Base-by-base conservation (phyloP, 495 filamentous ascomycete genomes). In the Aspergillus kassunensis region DNA sequence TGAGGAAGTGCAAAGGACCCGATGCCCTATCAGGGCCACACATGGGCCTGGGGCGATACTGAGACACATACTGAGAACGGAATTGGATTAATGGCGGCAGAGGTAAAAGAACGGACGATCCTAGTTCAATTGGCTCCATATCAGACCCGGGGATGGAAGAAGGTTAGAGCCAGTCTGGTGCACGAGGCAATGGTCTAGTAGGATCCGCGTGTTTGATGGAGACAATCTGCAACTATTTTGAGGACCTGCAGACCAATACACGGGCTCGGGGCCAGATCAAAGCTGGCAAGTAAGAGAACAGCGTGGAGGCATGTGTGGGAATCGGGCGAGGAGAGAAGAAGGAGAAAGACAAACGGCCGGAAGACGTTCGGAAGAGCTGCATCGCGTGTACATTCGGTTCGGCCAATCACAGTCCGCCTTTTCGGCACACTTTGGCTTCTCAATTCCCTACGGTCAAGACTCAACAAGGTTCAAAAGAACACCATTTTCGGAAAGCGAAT, bases 1-100 rank as follows among this genome's bases (percentile, higher is more conserved):
- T 34, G 19, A 33, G 11, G 42, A 51, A 37, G 31, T 20, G 51
- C 7, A 49, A 49, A 59, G 55, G 59, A 49, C 30, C 35, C 41
- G 49, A 58, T 49, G 53, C 64, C 70, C 70, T 72, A 73, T 75
- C 72, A 73, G 39, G 45, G 36, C 23, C 27, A 72, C 72, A 75
- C 72, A 73, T 73, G 72, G 69, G 61, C 54, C 56, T 23, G 50
- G 58, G 43, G 30, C 27, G 59, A 58, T 56, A 59, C 11, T 61
- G 35, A 52, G 15, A 50, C 35, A 42, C 29, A 36, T 50, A 43
- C 42, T 50, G 34, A 30, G 44, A 53, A 25, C 34, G 53, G 40
- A 34, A 50, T 6, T 34, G 37, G 36, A 40, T 56, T 27, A 23
- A 52, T 43, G 41, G 37, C 31, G 40, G 47, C 41, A 52, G 44